Evolutionary conservation across 305 asterid species (phyloP).

Genomic region (Fraxinus albicans): DNA sequence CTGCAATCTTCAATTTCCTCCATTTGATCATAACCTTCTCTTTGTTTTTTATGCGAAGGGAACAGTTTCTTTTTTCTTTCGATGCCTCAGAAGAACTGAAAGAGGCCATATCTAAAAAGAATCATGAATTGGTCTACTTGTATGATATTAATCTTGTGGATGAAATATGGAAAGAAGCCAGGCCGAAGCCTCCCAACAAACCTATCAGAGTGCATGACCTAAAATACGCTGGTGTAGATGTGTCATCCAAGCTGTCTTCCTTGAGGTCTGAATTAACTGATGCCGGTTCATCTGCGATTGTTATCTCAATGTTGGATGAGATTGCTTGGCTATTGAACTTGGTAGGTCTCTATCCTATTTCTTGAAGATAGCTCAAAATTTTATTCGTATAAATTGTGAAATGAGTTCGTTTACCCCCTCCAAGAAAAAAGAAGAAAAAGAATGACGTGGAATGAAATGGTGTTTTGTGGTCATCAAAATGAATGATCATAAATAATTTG

Average conservation of each 20-base stretch:
- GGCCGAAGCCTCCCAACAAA: slow-evolving; percentile 69
- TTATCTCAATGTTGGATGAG: slow-evolving; percentile 95
- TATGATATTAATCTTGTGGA: slow-evolving; percentile 87
- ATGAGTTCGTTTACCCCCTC: slow-evolving; percentile 4
- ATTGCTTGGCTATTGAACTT: slow-evolving; percentile 96
- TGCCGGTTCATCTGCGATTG: slow-evolving; percentile 83
- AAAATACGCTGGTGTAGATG: slow-evolving; percentile 87
- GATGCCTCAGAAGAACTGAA: slow-evolving; percentile 93
- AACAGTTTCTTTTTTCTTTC: slow-evolving; percentile 95
- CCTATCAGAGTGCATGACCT: slow-evolving; percentile 78
- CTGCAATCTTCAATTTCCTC: slow-evolving; percentile 24
- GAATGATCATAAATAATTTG: neutral
- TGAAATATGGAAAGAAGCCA: slow-evolving; percentile 86
- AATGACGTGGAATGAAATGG: neutral
- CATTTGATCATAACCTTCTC: slow-evolving; percentile 54
- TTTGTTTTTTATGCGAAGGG: slow-evolving; percentile 70
- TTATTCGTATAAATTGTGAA: slow-evolving; percentile 7
- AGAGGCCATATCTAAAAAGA: slow-evolving; percentile 67
- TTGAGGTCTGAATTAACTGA: slow-evolving; percentile 71
- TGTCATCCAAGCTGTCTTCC: slow-evolving; percentile 69
- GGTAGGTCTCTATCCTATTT: slow-evolving; percentile 46
- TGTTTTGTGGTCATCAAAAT: neutral
- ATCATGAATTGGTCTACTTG: slow-evolving; percentile 83
- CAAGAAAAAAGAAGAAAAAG: neutral
- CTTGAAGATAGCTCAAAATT: slow-evolving; percentile 9